phyloP scores from a whole-genome alignment of 2,329 filamentous ascomycete genomes.

The Fusarium armeniacum region DNA sequence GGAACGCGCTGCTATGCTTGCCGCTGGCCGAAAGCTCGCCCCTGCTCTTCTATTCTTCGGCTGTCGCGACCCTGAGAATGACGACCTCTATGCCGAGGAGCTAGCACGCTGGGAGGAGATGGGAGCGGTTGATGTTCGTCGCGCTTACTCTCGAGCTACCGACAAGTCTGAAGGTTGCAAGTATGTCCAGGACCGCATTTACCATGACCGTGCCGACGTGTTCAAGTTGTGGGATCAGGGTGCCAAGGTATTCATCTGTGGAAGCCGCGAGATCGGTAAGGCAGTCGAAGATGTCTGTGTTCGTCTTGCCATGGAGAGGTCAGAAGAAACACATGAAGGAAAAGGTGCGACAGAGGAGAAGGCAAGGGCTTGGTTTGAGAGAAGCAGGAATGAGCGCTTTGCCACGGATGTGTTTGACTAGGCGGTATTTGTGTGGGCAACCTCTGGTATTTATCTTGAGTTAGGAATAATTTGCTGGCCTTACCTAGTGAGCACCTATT shows the following conservation, averaged over 20 bases:
- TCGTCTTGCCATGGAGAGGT: slow-evolving; percentile 53
- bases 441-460: background rate
- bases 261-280: slow-evolving; percentile 66
- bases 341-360: slow-evolving; percentile 54
- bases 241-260: slow-evolving; percentile 75
- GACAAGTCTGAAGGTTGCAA: slow-evolving; percentile 62
- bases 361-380: slow-evolving; percentile 63
- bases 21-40: slow-evolving; percentile 66
- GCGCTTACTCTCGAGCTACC: slow-evolving; percentile 64
- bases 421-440: background rate
- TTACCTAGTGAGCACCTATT: background rate
- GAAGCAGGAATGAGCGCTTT: slow-evolving; percentile 67
- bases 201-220: slow-evolving; percentile 55
- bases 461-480: background rate
- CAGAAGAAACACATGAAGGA: slow-evolving; percentile 48
- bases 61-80: slow-evolving; percentile 67
- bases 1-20: slow-evolving; percentile 68
- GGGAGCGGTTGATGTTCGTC: slow-evolving; percentile 66
- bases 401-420: slow-evolving; percentile 73
- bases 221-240: slow-evolving; percentile 58
- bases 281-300: slow-evolving; percentile 60
- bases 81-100: slow-evolving; percentile 72
- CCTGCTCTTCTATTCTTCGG: slow-evolving; percentile 76
- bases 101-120: slow-evolving; percentile 69
- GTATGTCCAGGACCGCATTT: slow-evolving; percentile 63